phyloP scores from a whole-genome alignment of 1,284 basidiomycete genomes.

The Mrakiaceae sp. region DNA sequence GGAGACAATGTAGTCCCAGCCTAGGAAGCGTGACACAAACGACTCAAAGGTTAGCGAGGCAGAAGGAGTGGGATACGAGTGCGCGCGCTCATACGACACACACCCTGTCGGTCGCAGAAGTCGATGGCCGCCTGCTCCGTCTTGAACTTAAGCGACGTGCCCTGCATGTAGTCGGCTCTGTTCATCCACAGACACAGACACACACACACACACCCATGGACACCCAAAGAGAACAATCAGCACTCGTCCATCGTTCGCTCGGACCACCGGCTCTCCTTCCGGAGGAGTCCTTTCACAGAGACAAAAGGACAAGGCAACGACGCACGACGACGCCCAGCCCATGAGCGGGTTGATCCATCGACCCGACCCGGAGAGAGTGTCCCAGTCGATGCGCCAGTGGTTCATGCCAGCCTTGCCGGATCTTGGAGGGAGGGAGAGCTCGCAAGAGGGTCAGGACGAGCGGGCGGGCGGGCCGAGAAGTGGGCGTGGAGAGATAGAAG shows the following conservation, averaged over 20 bases:
- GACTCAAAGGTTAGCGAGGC: not conserved
- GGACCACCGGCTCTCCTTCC: too few species aligned
- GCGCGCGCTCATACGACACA: constrained; percentile 18
- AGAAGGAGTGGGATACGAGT: not conserved
- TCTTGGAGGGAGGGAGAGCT: too few species aligned
- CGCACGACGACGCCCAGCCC: constrained; percentile 88
- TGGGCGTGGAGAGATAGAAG: too few species aligned
- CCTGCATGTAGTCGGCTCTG: constrained; percentile 96
- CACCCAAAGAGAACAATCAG: not conserved
- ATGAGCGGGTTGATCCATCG: constrained; percentile 99
- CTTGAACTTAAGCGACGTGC: constrained; percentile 73
- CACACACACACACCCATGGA: not conserved
- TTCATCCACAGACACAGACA: not conserved
- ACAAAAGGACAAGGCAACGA: constrained; percentile 17
- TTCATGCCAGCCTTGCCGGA: constrained; percentile 76
- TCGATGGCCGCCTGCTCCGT: constrained; percentile 86
- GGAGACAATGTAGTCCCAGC: constrained; percentile 49
- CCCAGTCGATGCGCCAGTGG: constrained; percentile 92
- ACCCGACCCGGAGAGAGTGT: constrained; percentile 73
- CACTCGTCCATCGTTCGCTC: not conserved
- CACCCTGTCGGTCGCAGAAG: constrained; percentile 87
- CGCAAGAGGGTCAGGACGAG: too few species aligned
- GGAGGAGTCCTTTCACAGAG: too few species aligned
- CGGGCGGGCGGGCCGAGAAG: too few species aligned
- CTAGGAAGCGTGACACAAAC: constrained; percentile 15